These are phyloP conservation scores for Stachybotrys elegans DNA, from an alignment of 2,329 filamentous ascomycete species.

Conservation along the genomic window DNA sequence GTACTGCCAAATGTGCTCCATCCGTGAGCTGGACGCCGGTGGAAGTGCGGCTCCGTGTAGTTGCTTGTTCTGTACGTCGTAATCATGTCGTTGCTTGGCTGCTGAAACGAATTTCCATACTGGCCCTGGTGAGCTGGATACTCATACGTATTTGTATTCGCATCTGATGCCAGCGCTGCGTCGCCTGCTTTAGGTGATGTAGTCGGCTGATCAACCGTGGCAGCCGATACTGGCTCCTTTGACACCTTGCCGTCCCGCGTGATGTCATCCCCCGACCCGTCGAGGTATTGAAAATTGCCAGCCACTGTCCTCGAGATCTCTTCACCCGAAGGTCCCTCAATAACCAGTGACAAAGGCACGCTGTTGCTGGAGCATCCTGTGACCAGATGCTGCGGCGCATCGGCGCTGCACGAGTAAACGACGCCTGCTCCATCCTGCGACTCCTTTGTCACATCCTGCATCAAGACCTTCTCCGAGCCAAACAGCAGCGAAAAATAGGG, in stretches of 20 bases:
- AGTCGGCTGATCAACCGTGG: constrained; percentile 26
- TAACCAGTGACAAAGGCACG: constrained; percentile 50
- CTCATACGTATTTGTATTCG: constrained; percentile 40
- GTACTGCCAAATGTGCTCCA: constrained; percentile 41
- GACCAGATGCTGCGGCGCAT: constrained; percentile 59
- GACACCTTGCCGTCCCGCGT: constrained; percentile 33
- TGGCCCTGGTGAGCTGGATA: constrained; percentile 36
- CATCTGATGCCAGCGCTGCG: constrained; percentile 30
- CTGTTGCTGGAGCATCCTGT: constrained; percentile 44
- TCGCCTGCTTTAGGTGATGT: constrained; percentile 36
- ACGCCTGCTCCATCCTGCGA: constrained; percentile 55
- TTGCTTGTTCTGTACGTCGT: constrained; percentile 48
- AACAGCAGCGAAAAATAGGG: constrained; percentile 66
- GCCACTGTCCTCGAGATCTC: constrained; percentile 45
- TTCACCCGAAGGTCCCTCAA: constrained; percentile 47
- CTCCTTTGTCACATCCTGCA: constrained; percentile 57
- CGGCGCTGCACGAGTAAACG: constrained; percentile 66
- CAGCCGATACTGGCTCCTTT: too few species aligned
- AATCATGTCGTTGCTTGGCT: constrained; percentile 47
- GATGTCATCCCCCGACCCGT: constrained; percentile 42
- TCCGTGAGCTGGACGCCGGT: constrained; percentile 25
- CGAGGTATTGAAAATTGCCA: constrained; percentile 44
- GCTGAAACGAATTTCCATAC: constrained; percentile 33
- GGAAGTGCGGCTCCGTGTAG: constrained; percentile 46
- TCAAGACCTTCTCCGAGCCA: constrained; percentile 63